Evolutionary conservation across 78 protist genomes (phyloP), one percentile per base, ranked within the genome.

Genomic region (Speleostelium caveatum): DNA sequence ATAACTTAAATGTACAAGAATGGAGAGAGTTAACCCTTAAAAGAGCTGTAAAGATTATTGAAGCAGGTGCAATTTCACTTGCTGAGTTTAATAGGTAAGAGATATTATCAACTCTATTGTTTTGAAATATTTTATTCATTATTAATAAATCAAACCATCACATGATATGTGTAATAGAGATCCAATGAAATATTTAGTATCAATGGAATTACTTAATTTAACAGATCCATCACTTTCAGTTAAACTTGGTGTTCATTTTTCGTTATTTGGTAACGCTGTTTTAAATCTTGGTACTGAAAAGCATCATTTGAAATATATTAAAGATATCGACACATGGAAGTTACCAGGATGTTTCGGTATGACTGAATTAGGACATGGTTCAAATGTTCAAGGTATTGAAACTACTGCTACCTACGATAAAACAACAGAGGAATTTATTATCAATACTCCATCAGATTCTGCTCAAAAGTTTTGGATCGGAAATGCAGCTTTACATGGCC

Each of bases 401-500:
- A 96, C 97, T 5, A 92, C 87, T 12, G 97, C 97, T 33, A 87
- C 89, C 66, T 96, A 96, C 26, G 95, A 94, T 60, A 78, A 62
- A 35, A 86, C 41, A 22, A 58, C 75, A 12, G 63, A 96, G 53
- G 94, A 88, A 7, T 88, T 88, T 24, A 72, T 88, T 39, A 76
- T 88, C 14, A 76, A 88, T 71, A 78, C 94, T 26, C 94, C 94
- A 62, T 68, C 94, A 10, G 83, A 68, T 24, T 26, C 73, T 53
- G 97, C 97, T 1, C 95, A 92, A 36, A 97, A 97, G 95, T 96
- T 93, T 80, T 97, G 99, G 99, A 77, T 86, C 30, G 97, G 97
- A 16, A 77, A 86, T 62, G 94, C 93, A 22, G 99, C 91, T 0
- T 32, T 66, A 32, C 91, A 83, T 53, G 91, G 91, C 69, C 91